Evolutionary conservation across 2,329 filamentous ascomycete genomes (phyloP).

Genomic region (Hyphodiscus sp.): DNA sequence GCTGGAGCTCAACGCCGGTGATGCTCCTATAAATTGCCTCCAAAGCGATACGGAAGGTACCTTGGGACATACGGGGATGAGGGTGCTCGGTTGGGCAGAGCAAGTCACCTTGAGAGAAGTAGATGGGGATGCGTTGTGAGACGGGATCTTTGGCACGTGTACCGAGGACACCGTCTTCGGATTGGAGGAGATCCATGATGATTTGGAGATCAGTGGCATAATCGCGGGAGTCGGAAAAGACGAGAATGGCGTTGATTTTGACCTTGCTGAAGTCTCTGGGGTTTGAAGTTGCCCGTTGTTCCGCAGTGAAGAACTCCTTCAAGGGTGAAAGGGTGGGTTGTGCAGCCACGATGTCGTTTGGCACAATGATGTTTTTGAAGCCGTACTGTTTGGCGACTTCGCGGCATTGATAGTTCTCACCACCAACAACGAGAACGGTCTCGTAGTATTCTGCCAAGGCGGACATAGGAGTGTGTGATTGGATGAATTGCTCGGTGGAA

Average conservation of each 20-base stretch:
- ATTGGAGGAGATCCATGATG: slow-evolving; percentile 65
- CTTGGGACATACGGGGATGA: slow-evolving; percentile 63
- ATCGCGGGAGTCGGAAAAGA: slow-evolving; percentile 68
- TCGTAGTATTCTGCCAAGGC: slow-evolving; percentile 70
- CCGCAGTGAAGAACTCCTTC: slow-evolving; percentile 55
- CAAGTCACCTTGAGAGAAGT: slow-evolving; percentile 62
- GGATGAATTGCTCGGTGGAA: slow-evolving; percentile 68
- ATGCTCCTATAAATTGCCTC: slow-evolving; percentile 68
- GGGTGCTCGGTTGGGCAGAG: slow-evolving; percentile 61
- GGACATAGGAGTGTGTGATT: slow-evolving; percentile 72
- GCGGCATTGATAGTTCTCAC: slow-evolving; percentile 68
- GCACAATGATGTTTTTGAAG: slow-evolving; percentile 66
- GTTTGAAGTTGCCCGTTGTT: slow-evolving; percentile 59
- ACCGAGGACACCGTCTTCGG: slow-evolving; percentile 58
- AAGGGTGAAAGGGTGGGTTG: slow-evolving; percentile 64
- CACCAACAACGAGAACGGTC: slow-evolving; percentile 68
- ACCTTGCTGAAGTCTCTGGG: slow-evolving; percentile 66
- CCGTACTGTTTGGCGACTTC: slow-evolving; percentile 68
- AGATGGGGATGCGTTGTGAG: slow-evolving; percentile 63
- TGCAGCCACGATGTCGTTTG: slow-evolving; percentile 68
- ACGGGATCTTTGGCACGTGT: slow-evolving; percentile 62
- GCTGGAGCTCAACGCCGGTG: slow-evolving; percentile 64
- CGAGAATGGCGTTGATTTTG: slow-evolving; percentile 68
- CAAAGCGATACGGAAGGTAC: slow-evolving; percentile 67
- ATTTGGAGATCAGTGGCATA: slow-evolving; percentile 72